Conservation (phyloP, 2,329 filamentous ascomycete species). For the Ceratocystis harringtonii region DNA sequence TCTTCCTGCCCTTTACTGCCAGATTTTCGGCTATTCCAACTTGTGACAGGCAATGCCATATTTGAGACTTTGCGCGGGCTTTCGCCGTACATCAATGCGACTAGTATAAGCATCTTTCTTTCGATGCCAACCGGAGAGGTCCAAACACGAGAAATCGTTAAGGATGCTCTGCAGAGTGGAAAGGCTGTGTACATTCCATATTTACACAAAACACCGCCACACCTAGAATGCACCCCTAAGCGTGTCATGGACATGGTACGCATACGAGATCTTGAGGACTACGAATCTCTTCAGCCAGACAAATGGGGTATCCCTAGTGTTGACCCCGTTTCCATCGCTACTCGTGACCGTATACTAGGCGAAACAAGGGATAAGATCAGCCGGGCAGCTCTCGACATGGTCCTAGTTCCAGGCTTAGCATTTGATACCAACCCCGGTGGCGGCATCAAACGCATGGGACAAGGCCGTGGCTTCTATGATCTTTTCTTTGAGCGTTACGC, state of each 20-base stretch:
- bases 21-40: not conserved
- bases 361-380: constrained; percentile 34
- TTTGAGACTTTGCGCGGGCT: constrained; percentile 51
- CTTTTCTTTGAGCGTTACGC: constrained; percentile 68
- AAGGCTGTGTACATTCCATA: constrained; percentile 91
- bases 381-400: constrained; percentile 54
- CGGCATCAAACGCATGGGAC: constrained; percentile 61
- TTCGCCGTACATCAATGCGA: constrained; percentile 60
- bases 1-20: not conserved
- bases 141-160: constrained; percentile 68
- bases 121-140: constrained; percentile 85
- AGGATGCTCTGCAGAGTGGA: constrained; percentile 57
- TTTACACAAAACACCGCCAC: constrained; percentile 47
- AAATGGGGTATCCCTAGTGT: constrained; percentile 93
- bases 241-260: constrained; percentile 90
- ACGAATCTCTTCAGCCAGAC: constrained; percentile 60
- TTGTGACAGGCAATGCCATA: constrained; percentile 43
- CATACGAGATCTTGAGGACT: constrained; percentile 58
- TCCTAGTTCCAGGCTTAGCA: constrained; percentile 83
- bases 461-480: constrained; percentile 96
- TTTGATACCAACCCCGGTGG: constrained; percentile 53
- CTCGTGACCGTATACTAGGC: constrained; percentile 60
- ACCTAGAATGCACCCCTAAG: constrained; percentile 38
- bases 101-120: constrained; percentile 69
- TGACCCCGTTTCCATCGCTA: constrained; percentile 44